Evolutionary conservation across 768 basidiomycete species (phyloP), one percentile per base, ranked within the genome.

Genomic region (Amanita rimosa): DNA sequence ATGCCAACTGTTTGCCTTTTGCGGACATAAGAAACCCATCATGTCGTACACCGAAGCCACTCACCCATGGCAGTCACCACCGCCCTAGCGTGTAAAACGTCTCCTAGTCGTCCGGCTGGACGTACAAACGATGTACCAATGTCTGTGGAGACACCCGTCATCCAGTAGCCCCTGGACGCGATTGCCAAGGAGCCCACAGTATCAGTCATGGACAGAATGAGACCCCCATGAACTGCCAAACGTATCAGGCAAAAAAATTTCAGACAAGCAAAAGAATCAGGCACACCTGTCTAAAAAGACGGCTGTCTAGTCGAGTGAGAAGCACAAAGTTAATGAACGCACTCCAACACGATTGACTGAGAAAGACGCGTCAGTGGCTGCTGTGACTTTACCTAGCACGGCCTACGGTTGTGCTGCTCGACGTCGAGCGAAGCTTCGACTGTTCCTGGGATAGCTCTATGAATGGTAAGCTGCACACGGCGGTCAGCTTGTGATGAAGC

Each of bases 121-220:
- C 79, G 78, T 50, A 90, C 76, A 53, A 90, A 91, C 1, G 84
- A 84, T 0, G 87, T 75, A 19, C 72, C 81, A 53, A 92, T 78
- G 59, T 91, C 88, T 3, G 86, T 87, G 2, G 85, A 88, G 8
- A 91, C 87, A 13, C 89, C 87, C 0, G 89, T 91, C 87, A 89
- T 88, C 57, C 68, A 92, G 7, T 88, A 81, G 2, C 89, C 89
- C 53, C 81, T 81, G 11, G 81, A 76, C 1, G 87, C 84, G 21
- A 92, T 77, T n/a, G 83, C 87, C 14, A 91, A 74, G 1, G 88
- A 90, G 3, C 89, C 88, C 14, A 91, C 63, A 11, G 87, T 89
- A 62, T 91, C 89, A 4, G 89, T 90, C 26, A 92, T 66, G 7
- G 88, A 87, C 58, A 86, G 62, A 54, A 91, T 76, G 33, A 92